Evolutionary conservation across 176 grass and related monocot genomes (phyloP), one percentile per base, ranked within the genome.

Genomic region (Triticum dicoccoides): DNA sequence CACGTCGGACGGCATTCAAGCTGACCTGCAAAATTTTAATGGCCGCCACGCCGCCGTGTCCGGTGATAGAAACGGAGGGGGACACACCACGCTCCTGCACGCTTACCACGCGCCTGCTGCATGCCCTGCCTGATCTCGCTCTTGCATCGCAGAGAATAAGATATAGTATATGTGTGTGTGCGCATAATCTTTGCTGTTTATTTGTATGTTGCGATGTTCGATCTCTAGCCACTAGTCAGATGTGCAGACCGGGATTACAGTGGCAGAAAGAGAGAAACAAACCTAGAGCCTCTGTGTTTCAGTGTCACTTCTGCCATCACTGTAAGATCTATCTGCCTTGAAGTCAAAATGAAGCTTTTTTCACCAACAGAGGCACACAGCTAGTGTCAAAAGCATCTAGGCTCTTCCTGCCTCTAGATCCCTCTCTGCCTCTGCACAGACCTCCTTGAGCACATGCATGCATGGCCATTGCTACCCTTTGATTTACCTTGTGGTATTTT

Each of bases 31-130:
- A 3, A 12, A 61, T 17, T 80, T 35, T 64, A 81, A 87, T 87
- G 85, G 85, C 20, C 21, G 78, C 85, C 85, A 81, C 41, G 68
- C 61, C 49, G 85, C n/a, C 69, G 13, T 87, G 78, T 81, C 64
- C 80, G 80, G 34, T 13, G 66, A 62, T 12, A 11, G 51, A 45
- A 52, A 15, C 24, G 39, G 17, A 33, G 67, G 23, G 3, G 18
- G 54, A 21, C 32, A 71, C 66, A 12, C 11, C 49, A 12, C 7
- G 67, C 51, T 71, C 17, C 67, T 70, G 49, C 67, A 42, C 1
- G 47, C 11, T 17, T 10, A 62, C 61, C 52, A 9, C 63, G 14
- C 8, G 18, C 54, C 27, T n/a, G 39, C 79, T 12, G 21, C 52
- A 8, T 56, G 52, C 52, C 52, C 52, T 56, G 52, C 52, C 54